Base-by-base conservation (phyloP, 1,284 basidiomycete species). In the Salmacisia buchloeana region DNA sequence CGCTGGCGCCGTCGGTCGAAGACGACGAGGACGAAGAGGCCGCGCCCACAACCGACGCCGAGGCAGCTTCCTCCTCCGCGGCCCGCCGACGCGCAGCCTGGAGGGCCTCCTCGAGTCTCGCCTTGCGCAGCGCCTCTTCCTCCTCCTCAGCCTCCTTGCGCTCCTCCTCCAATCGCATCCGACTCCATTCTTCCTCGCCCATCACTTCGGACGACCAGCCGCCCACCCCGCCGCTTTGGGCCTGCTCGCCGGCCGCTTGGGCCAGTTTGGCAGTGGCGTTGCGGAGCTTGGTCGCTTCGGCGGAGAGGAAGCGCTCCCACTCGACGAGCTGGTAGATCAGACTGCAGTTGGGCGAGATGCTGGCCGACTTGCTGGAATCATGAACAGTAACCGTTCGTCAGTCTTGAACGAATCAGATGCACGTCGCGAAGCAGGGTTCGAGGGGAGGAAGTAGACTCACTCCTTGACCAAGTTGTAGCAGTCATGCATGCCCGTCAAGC, bases 271-370 rank as follows among this genome's bases (percentile, higher is more conserved):
- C 66, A 2, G 67, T 64, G 12, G 68, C 67, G 18, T 72, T 67
- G 10, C 70, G 64, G 31, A 70, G 64, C 15, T 63, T 61, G 21
- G 66, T 63, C 0, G 70, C 71, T 18, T 69, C 70, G 23, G 60
- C 66, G 2, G 69, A 70, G 57, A 96, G 83, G 61, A 85, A 85
- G 65, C 92, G 89, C 80, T 94, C 92, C 81, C 94, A 97, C 78
- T 96, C 93, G 74, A 94, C 85, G 41, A 97, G 85, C 82, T 96
- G 92, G 84, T 94, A 97, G 81, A 97, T 94, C 78, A 97, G 88
- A 62, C 92, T 94, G 76, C 74, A 94, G 81, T 97, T 97, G 46
- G 94, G 93, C 23, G 62, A 65, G 25, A 74, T 72, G 63, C 69
- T 72, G 13, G 29, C 41, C 15, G 66, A 69, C 15, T 45, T 39